Evolutionary conservation across 2,329 filamentous ascomycete genomes (phyloP).

Genomic region (Trichoderma breve): DNA sequence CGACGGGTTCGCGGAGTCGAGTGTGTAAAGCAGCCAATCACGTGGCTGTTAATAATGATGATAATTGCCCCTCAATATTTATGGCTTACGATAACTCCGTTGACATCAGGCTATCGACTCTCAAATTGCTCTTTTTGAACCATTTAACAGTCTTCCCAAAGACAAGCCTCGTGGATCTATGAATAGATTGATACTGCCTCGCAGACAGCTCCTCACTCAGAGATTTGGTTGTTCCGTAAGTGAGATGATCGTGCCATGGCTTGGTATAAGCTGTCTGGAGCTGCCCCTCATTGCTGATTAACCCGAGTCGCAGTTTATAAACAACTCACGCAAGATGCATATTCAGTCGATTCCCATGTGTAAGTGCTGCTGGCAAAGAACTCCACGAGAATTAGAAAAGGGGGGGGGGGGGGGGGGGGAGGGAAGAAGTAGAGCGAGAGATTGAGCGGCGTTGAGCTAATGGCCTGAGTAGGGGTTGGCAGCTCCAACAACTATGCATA

Average conservation of each 20-base stretch:
- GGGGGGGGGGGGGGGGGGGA: too few relatives aligned
- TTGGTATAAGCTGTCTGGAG: conserved; percentile 17
- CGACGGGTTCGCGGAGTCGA: background rate
- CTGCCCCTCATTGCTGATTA: conserved; percentile 18
- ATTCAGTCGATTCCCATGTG: conserved; percentile 88
- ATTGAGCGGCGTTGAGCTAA: background rate
- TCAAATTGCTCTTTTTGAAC: background rate
- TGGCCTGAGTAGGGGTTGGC: conserved; percentile 61
- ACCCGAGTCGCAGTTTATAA: background rate
- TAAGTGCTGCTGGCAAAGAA: conserved; percentile 44
- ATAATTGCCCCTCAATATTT: background rate
- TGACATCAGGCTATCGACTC: background rate
- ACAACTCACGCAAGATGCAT: conserved; percentile 60
- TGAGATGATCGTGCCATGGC: background rate
- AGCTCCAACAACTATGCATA: conserved; percentile 83
- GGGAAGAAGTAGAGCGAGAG: background rate
- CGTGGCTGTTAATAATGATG: conserved; percentile 15
- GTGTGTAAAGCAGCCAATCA: conserved; percentile 14
- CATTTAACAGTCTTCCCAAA: background rate
- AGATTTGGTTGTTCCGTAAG: conserved; percentile 15
- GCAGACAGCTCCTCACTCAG: conserved; percentile 10
- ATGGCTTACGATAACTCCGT: background rate
- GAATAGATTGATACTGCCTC: conserved; percentile 12
- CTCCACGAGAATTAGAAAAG: background rate
- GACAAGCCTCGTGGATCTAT: background rate